These are phyloP conservation scores for Zygotorulaspora chibaensis DNA, from an alignment of 805 yeast species.

Conservation along the genomic window DNA sequence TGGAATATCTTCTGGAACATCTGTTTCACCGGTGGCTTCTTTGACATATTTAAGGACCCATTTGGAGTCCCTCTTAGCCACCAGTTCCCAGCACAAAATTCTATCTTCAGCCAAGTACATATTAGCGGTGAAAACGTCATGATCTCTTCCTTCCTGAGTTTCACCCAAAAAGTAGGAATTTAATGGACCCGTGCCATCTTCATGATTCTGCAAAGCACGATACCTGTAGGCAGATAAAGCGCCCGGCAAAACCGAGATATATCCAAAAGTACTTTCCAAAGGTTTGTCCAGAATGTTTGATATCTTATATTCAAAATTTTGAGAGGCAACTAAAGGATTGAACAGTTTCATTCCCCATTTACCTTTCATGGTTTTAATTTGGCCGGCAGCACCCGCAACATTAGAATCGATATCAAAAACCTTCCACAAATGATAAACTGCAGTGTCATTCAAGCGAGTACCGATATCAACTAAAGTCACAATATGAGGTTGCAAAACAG, in stretches of 20 bases:
- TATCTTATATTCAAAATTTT: constrained; percentile 93
- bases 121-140: constrained; percentile 89
- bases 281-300: constrained; percentile 96
- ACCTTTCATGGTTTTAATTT: constrained; percentile 93
- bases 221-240: constrained; percentile 93
- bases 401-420: constrained; percentile 94
- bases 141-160: constrained; percentile 47
- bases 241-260: constrained; percentile 91
- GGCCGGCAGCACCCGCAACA: constrained; percentile 99
- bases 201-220: constrained; percentile 77
- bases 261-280: constrained; percentile 86
- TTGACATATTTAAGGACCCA: constrained; percentile 92
- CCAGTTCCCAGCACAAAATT: constrained; percentile 92
- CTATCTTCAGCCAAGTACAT: constrained; percentile 98
- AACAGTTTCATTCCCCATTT: constrained; percentile 73
- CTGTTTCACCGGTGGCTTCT: constrained; percentile 93
- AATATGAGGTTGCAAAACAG: constrained; percentile 86
- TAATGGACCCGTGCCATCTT: constrained; percentile 90
- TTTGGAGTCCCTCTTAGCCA: constrained; percentile 74
- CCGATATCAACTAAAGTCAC: constrained; percentile 94
- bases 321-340: constrained; percentile 93
- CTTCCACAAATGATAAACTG: constrained; percentile 93
- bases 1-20: constrained; percentile 92
- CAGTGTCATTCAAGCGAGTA: constrained; percentile 83
- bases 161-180: constrained; percentile 90